Conservation (phyloP, 345 rosid genomes). For the Crucihimalaya himalaica region DNA sequence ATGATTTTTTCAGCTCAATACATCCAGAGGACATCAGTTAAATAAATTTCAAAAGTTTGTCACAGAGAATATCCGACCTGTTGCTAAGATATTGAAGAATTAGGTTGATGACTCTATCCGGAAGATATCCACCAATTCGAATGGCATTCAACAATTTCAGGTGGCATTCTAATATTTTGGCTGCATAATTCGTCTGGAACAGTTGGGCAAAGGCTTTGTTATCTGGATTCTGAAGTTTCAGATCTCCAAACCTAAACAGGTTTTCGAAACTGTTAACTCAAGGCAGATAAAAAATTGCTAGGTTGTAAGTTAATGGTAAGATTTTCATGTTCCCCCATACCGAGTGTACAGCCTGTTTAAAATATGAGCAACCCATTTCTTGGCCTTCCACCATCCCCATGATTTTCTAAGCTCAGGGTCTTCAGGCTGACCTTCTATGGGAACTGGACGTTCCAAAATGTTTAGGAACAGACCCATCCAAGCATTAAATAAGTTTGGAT, state of each 20-base stretch:
- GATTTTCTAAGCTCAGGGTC: constrained; percentile 92
- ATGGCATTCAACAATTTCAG: constrained; percentile 78
- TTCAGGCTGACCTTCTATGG: constrained; percentile 80
- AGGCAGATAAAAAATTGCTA: constrained; percentile 6
- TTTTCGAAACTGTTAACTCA: background rate
- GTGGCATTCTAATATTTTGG: constrained; percentile 91
- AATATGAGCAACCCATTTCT: constrained; percentile 98
- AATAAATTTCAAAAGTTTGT: constrained; percentile 11
- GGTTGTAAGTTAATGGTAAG: background rate
- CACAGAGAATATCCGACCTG: constrained; percentile 57
- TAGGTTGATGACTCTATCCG: constrained; percentile 95
- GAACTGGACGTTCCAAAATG: constrained; percentile 91
- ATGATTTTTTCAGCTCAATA: background rate
- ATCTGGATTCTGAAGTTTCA: constrained; percentile 90
- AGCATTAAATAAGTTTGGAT: constrained; percentile 78
- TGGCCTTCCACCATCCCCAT: constrained; percentile 99
- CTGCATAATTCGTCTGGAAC: constrained; percentile 92
- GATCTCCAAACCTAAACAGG: constrained; percentile 83
- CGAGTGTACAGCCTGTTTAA: constrained; percentile 91
- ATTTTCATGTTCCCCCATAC: constrained; percentile 42
- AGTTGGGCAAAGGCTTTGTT: constrained; percentile 87
- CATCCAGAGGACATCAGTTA: constrained; percentile 1
- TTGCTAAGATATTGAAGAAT: constrained; percentile 95
- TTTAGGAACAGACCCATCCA: constrained; percentile 96
- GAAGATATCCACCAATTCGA: constrained; percentile 89